Percentiles rank a stretch among this genome's conserved stretches.
Evolutionary conservation across 345 rosid genomes (phyloP).

Genomic region (Syzygium aqueum): DNA sequence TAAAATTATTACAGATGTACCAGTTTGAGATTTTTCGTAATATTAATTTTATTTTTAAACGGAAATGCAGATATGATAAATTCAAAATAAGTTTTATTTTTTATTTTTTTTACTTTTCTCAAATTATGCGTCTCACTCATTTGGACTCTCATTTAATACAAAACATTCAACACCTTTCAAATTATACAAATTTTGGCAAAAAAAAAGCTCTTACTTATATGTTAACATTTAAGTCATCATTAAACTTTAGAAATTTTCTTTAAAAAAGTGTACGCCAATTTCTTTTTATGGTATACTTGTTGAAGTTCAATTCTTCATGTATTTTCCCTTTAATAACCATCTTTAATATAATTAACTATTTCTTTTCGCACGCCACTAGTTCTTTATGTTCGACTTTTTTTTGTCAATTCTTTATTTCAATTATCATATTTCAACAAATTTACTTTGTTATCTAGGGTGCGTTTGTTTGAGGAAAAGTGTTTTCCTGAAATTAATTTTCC

Average conservation of each 20-base stretch:
- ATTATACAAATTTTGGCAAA: too few relatives aligned
- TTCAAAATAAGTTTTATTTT: neutral
- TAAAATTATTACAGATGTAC: too few relatives aligned
- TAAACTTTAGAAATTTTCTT: neutral
- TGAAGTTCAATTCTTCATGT: neutral
- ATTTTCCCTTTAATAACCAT: neutral
- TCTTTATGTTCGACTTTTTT: neutral
- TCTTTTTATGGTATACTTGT: neutral
- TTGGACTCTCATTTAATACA: neutral
- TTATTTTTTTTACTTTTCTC: neutral
- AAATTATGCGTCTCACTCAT: rapidly evolving
- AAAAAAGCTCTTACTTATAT: too few relatives aligned
- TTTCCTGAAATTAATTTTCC: too few relatives aligned
- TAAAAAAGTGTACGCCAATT: neutral
- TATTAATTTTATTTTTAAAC: too few relatives aligned
- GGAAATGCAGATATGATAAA: too few relatives aligned
- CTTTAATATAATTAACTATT: neutral
- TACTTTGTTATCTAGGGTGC: neutral
- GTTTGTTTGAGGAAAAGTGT: too few relatives aligned
- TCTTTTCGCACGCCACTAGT: neutral
- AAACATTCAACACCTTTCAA: too few relatives aligned
- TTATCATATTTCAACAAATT: neutral
- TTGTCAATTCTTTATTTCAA: neutral
- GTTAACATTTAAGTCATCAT: too few relatives aligned
- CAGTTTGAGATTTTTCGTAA: too few relatives aligned